Conservation (phyloP, 352 stramenopile species). For the Phytopythium kandeliae region DNA sequence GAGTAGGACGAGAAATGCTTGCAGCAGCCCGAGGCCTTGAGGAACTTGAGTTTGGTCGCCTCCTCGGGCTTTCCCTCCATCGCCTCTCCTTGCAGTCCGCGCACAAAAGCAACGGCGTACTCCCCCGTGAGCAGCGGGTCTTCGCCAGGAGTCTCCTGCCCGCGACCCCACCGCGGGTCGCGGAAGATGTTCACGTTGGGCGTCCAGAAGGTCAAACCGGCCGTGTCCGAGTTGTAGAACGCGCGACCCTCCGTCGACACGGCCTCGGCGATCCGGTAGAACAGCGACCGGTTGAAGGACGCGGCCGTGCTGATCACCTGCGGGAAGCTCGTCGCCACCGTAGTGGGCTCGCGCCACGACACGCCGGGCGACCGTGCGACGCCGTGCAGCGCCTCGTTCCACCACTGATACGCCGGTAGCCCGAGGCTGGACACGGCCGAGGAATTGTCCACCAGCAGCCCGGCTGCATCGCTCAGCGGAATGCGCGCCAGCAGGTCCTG, state of each 20-base stretch:
- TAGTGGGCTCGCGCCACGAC: constrained; percentile 37
- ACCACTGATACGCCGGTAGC: constrained; percentile 82
- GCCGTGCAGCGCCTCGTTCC: constrained; percentile 88
- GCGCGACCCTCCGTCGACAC: constrained; percentile 81
- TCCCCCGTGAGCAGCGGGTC: constrained; percentile 84
- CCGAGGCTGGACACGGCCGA: constrained; percentile 17
- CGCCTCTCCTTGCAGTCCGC: constrained; percentile 70
- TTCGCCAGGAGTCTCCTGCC: constrained; percentile 88
- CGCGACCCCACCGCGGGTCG: constrained; percentile 89
- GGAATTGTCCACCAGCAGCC: constrained; percentile 66
- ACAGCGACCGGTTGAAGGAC: constrained; percentile 87
- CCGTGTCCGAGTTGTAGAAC: constrained; percentile 71
- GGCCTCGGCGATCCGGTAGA: constrained; percentile 57
- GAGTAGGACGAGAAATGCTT: constrained; percentile 94
- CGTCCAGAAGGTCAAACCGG: constrained; percentile 88
- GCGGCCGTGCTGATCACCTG: constrained; percentile 70
- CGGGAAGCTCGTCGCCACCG: constrained; percentile 85
- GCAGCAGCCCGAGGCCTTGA: constrained; percentile 83
- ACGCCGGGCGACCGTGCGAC: constrained; percentile 69
- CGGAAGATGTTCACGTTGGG: constrained; percentile 93
- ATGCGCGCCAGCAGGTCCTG: constrained; percentile 62
- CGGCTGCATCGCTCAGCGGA: constrained; percentile 59
- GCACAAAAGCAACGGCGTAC: constrained; percentile 84
- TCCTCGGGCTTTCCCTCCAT: constrained; percentile 25
- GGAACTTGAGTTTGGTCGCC: constrained; percentile 15